Evolutionary conservation across 495 filamentous ascomycete species (phyloP).

Genomic region (Neurospora sp.): DNA sequence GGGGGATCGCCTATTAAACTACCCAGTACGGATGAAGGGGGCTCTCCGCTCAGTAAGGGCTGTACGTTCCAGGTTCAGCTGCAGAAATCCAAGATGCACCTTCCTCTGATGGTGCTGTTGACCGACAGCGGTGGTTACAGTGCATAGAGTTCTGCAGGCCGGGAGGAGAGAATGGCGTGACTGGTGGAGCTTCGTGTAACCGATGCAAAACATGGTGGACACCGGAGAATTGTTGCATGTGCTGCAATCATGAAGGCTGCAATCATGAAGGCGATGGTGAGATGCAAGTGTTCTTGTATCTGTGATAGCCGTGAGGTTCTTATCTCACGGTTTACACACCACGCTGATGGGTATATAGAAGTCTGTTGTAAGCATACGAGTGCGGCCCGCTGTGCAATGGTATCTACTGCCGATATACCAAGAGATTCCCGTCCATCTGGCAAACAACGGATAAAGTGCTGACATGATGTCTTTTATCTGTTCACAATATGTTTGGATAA

Average conservation of each 20-base stretch:
- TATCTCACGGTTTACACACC: not conserved
- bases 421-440: not conserved
- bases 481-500: not conserved
- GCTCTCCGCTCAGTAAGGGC: not conserved
- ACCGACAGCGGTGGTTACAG: not conserved
- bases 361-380: not conserved
- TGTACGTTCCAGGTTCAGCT: not conserved
- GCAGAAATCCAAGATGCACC: not conserved
- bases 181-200: not conserved
- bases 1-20: not conserved
- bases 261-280: not conserved
- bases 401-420: not conserved
- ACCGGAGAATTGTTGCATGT: not conserved
- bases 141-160: not conserved
- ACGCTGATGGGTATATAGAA: not conserved
- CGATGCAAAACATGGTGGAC: not conserved
- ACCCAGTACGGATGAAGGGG: not conserved
- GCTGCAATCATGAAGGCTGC: not conserved
- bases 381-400: not conserved
- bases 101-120: not conserved
- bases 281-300: not conserved
- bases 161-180: not conserved
- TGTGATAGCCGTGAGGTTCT: not conserved
- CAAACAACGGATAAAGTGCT: not conserved
- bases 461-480: not conserved